Evolutionary conservation across 2,329 filamentous ascomycete genomes (phyloP).

Genomic region (Hypoxylon sp.): DNA sequence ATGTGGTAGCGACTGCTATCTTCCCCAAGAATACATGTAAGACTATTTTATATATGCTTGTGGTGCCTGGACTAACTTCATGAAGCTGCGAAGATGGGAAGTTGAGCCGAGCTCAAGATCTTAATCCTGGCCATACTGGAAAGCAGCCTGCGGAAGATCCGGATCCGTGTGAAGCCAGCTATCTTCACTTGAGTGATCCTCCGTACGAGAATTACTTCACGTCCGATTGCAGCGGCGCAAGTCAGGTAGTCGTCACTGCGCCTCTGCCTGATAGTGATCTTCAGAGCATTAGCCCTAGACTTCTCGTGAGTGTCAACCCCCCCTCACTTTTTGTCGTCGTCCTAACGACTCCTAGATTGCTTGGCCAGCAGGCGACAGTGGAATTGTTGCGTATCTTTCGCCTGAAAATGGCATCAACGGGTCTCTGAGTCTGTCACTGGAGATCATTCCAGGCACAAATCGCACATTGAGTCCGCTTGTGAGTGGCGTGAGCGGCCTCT

Average conservation of each 20-base stretch:
- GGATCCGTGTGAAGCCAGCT: conserved; percentile 29
- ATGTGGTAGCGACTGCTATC: conserved; percentile 42
- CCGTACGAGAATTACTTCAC: conserved; percentile 73
- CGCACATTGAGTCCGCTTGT: conserved; percentile 55
- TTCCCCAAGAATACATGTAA: conserved; percentile 39
- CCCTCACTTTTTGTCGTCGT: not conserved
- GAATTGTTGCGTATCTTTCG: conserved; percentile 63
- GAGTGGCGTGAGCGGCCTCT: conserved; percentile 61
- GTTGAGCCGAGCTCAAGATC: conserved; percentile 12
- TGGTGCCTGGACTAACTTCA: not conserved
- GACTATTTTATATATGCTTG: not conserved
- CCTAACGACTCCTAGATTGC: conserved; percentile 48
- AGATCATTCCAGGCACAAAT: conserved; percentile 57
- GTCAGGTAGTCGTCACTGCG: conserved; percentile 68
- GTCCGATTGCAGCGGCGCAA: conserved; percentile 66
- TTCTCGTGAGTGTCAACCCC: conserved; percentile 52
- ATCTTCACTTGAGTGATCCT: conserved; percentile 57
- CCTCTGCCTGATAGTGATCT: conserved; percentile 62
- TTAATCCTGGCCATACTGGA: not conserved
- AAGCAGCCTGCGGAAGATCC: conserved; percentile 5
- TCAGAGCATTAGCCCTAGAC: conserved; percentile 62
- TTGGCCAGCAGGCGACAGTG: conserved; percentile 72
- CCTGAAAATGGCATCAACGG: conserved; percentile 62
- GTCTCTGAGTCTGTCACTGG: conserved; percentile 59
- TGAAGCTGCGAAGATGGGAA: conserved; percentile 21